Evolutionary conservation across 176 grass and related monocot genomes (phyloP).

Genomic region (Carex parvula): DNA sequence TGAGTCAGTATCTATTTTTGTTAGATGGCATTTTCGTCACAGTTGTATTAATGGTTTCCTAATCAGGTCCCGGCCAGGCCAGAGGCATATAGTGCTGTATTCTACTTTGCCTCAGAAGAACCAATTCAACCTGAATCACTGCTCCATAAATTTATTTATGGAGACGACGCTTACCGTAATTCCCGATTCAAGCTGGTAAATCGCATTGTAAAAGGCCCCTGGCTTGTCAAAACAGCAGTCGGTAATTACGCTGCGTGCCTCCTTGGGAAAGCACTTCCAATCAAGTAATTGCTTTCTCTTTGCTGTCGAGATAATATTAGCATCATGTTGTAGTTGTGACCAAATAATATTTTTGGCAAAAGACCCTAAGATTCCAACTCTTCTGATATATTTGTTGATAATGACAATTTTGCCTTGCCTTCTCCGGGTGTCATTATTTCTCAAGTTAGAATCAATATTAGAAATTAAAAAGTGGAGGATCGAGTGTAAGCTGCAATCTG

Average conservation of each 20-base stretch:
- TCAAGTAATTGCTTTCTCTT: slow-evolving; percentile 25
- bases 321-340: not conserved
- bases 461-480: not conserved
- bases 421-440: not conserved
- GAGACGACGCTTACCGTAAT: slow-evolving; percentile 87
- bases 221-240: slow-evolving; percentile 80
- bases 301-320: not conserved
- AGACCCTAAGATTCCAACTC: not conserved
- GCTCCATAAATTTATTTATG: slow-evolving; percentile 72
- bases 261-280: slow-evolving; percentile 88
- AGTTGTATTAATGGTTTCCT: not conserved
- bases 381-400: not conserved
- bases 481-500: not conserved
- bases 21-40: not conserved
- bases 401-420: not conserved
- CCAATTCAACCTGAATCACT: slow-evolving; percentile 75
- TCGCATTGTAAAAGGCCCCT: slow-evolving; percentile 90
- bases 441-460: not conserved
- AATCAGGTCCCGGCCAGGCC: slow-evolving; percentile 68
- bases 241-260: slow-evolving; percentile 92
- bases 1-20: not conserved
- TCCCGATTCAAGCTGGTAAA: slow-evolving; percentile 98
- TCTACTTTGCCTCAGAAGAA: slow-evolving; percentile 79
- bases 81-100: slow-evolving; percentile 84
- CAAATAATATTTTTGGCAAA: not conserved